Percentiles rank a stretch among this genome's conserved stretches.
These are phyloP conservation scores for Sphagnum fallax DNA, from an alignment of 228 moss, liverwort and hornwort species.

Conservation along the genomic window DNA sequence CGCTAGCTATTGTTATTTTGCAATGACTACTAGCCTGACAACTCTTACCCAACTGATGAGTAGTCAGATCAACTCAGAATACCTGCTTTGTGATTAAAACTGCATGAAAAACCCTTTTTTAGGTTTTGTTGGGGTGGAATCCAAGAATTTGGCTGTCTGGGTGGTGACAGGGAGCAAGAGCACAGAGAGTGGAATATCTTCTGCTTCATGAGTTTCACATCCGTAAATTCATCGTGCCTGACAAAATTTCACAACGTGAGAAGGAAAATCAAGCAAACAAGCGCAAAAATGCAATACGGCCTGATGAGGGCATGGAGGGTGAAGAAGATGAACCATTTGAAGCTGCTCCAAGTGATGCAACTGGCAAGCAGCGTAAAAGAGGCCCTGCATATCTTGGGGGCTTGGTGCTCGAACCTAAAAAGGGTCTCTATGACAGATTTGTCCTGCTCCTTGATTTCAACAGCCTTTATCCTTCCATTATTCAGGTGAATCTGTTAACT, in stretches of 20 bases:
- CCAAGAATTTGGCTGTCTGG: neutral
- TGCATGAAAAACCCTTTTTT: too few species aligned
- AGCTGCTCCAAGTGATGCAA: conserved; percentile 26
- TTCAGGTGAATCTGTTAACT: conserved; percentile 53
- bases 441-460: conserved; percentile 94
- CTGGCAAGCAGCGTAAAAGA: conserved; percentile 73
- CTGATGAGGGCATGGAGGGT: conserved; percentile 14
- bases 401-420: conserved; percentile 93
- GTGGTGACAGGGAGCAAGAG: conserved; percentile 72
- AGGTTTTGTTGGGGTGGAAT: too few species aligned
- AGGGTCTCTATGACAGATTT: conserved; percentile 90
- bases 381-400: conserved; percentile 94
- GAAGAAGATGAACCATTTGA: conserved; percentile 36
- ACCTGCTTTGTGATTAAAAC: too few species aligned
- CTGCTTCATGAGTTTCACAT: conserved; percentile 88
- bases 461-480: conserved; percentile 97
- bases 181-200: conserved; percentile 93
- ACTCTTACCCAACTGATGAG: too few species aligned
- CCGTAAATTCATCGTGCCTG: conserved; percentile 91
- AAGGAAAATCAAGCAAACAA: conserved; percentile 72
- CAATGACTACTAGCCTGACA: too few species aligned
- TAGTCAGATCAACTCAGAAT: too few species aligned
- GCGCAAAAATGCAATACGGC: conserved; percentile 48
- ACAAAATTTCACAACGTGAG: conserved; percentile 81
- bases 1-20: neutral